These are phyloP conservation scores for Carex arenaria DNA, from an alignment of 202 grass and related monocot genomes.

Conservation along the genomic window DNA sequence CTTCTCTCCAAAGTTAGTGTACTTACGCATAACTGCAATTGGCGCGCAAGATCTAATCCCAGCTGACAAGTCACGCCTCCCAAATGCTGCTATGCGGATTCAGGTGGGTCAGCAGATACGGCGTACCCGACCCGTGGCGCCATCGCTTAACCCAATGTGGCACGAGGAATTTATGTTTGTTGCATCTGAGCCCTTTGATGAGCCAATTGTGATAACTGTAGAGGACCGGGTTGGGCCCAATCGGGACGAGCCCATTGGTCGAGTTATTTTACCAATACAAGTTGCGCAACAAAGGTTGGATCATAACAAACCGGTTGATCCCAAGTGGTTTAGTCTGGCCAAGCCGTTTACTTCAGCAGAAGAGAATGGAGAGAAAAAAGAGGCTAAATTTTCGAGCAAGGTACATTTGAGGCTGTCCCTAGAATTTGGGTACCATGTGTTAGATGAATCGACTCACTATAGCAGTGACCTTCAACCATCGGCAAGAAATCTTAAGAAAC, in stretches of 20 bases:
- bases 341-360: conserved; percentile 43
- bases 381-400: conserved; percentile 82
- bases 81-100: conserved; percentile 52
- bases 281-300: conserved; percentile 43
- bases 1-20: conserved; percentile 91
- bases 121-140: conserved; percentile 46
- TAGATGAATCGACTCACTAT: conserved; percentile 94
- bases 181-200: conserved; percentile 77
- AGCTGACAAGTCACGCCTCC: conserved; percentile 51
- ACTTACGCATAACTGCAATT: conserved; percentile 59
- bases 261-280: conserved; percentile 52
- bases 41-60: conserved; percentile 84
- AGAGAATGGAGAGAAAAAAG: conserved; percentile 37
- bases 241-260: conserved; percentile 73
- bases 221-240: conserved; percentile 69
- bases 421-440: conserved; percentile 86
- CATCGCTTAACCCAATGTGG: conserved; percentile 67
- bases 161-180: conserved; percentile 98
- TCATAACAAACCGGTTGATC: conserved; percentile 57
- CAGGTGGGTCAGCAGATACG: conserved; percentile 59
- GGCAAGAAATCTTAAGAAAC: conserved; percentile 52
- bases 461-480: conserved; percentile 93
- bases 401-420: conserved; percentile 70
- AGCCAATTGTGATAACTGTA: conserved; percentile 67
- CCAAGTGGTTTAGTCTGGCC: conserved; percentile 66